A percentile compares a stretch with the other conserved stretches of the same genome.
These are phyloP conservation scores for Fusarium sp. DNA, from an alignment of 2,329 filamentous ascomycete species.

Conservation along the genomic window DNA sequence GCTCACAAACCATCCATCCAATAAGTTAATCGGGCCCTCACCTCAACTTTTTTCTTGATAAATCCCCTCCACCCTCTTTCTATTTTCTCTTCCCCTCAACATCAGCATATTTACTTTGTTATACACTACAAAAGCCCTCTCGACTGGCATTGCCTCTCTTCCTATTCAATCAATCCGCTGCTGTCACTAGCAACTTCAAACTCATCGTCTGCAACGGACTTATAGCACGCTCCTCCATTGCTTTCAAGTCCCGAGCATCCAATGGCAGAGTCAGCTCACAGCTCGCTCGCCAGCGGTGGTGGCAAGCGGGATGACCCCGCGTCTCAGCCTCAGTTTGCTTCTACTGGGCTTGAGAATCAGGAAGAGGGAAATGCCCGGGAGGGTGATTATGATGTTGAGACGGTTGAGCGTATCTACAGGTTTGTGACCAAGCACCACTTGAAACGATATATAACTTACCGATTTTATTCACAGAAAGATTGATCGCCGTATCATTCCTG, in stretches of 20 bases:
- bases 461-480: slow-evolving; percentile 55
- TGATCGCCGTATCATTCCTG: slow-evolving; percentile 69
- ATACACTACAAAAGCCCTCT: slow-evolving; percentile 25
- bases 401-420: slow-evolving; percentile 65
- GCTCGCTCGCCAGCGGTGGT: slow-evolving; percentile 49
- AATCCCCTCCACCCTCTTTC: slow-evolving; percentile 23
- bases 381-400: slow-evolving; percentile 60
- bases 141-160: slow-evolving; percentile 38
- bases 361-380: slow-evolving; percentile 48
- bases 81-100: slow-evolving; percentile 19
- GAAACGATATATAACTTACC: background rate
- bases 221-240: slow-evolving; percentile 64
- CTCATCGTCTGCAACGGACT: slow-evolving; percentile 47
- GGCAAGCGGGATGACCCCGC: slow-evolving; percentile 44
- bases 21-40: background rate
- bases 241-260: slow-evolving; percentile 57
- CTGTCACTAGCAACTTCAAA: background rate
- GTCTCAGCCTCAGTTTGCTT: slow-evolving; percentile 34
- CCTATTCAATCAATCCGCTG: slow-evolving; percentile 9
- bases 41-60: slow-evolving; percentile 20
- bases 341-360: slow-evolving; percentile 42
- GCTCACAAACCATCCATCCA: slow-evolving; percentile 27
- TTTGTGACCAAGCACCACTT: background rate
- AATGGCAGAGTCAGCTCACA: slow-evolving; percentile 52
- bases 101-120: background rate